These are phyloP conservation scores for Ascochyta viciae-villosae DNA, from an alignment of 2,329 filamentous ascomycete species.

Conservation along the genomic window DNA sequence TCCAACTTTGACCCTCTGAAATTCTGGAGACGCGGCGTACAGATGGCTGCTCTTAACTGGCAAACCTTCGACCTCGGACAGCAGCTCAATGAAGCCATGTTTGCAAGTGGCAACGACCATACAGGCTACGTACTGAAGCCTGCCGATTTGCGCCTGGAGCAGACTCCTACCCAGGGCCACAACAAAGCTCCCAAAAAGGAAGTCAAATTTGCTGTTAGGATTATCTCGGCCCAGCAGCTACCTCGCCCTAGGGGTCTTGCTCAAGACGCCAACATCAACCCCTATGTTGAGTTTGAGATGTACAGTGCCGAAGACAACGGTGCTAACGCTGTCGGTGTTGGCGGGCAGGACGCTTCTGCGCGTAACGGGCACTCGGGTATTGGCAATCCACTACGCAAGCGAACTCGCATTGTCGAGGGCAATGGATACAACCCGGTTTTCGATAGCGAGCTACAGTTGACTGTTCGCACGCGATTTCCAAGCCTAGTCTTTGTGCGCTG, in stretches of 20 bases:
- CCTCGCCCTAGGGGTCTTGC: constrained; percentile 79
- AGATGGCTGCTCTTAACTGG: constrained; percentile 98
- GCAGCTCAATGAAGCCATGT: constrained; percentile 98
- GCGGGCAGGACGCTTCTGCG: constrained; percentile 69
- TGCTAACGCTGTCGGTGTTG: constrained; percentile 72
- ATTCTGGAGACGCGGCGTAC: constrained; percentile 94
- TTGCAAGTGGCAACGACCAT: constrained; percentile 83
- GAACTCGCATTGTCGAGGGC: constrained; percentile 80
- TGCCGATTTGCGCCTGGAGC: constrained; percentile 70
- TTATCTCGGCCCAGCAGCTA: constrained; percentile 93
- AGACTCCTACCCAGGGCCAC: constrained; percentile 54
- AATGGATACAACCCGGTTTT: constrained; percentile 96
- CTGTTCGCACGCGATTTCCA: constrained; percentile 90
- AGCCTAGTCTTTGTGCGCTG: constrained; percentile 93
- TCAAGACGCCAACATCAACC: constrained; percentile 80
- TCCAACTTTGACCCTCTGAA: constrained; percentile 94
- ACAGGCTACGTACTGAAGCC: constrained; percentile 96
- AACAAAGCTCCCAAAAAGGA: constrained; percentile 78
- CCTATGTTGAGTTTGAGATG: constrained; percentile 93
- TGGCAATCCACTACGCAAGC: constrained; percentile 75
- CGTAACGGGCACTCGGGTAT: constrained; percentile 71
- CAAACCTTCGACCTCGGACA: constrained; percentile 96
- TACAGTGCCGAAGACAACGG: constrained; percentile 93
- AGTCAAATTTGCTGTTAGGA: constrained; percentile 82
- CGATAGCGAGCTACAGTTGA: constrained; percentile 78